Evolutionary conservation across 2,329 filamentous ascomycete genomes (phyloP), one percentile per base, ranked within the genome.

Genomic region (Neobulgaria alba): DNA sequence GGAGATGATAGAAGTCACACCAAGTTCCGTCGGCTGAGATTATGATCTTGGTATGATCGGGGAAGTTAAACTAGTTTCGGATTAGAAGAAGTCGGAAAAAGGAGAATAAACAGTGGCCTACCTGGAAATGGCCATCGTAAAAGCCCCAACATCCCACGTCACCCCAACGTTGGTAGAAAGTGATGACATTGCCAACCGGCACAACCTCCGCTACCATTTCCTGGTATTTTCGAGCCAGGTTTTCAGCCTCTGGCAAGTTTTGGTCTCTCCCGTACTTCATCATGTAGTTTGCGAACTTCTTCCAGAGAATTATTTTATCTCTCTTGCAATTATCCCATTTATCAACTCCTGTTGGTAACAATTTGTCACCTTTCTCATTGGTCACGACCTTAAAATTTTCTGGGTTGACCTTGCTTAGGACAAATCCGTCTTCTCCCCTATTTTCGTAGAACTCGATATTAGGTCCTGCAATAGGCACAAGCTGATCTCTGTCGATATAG

Each of bases 1-100:
- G 77, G 15, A 89, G 74, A 55, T 85, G 81, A 65, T 84, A 84
- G 57, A 88, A 86, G 57, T 85, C 82, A 51, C 83, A 82, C 70
- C 79, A 82, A 1, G 73, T 77, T n/a, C 82, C 85, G 20, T 82
- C 75, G 1, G 80, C 67, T 43, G 86, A 85, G 18, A 92, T 66
- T 10, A 90, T 81, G 40, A 92, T 75, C 63, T 92, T 92, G 44
- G 85, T 90, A 60, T 92, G 85, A 52, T 92, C 85, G 2, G 85
- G 85, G 61, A 92, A 92, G 64, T 92, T 90, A 63, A 90, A 85
- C 75, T 87, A 49, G 18, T 16, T 43, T 20, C 21, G 15, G 21
- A 32, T 58, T 43, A 57, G 39, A 29, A 43, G 36, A 30, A 10
- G 21, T 14, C 39, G 30, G 29, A 34, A 19, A 36, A 8, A 5